Evolutionary conservation across 2,329 filamentous ascomycete species (phyloP), one percentile per base, ranked within the genome.

Genomic region (Diplodia mutila): DNA sequence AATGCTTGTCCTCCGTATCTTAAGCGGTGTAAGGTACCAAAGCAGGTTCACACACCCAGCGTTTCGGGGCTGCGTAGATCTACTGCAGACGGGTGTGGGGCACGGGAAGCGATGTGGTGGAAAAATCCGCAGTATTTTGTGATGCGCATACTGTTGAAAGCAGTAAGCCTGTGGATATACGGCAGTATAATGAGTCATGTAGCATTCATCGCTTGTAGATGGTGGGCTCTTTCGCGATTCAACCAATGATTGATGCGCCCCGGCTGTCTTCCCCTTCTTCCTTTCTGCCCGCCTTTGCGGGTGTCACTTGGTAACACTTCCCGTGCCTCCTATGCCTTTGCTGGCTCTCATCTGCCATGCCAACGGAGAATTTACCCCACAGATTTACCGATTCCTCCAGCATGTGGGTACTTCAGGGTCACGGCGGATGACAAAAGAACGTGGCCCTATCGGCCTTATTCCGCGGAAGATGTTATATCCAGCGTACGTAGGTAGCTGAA

Each of bases 1-100:
- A 14, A 21, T n/a, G 9, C 57, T 49, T 16, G 39, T 25, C 57
- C 25, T 61, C 25, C 57, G 57, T 23, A 32, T 42, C 46, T 18
- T 7, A 29, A 61, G 57, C 57, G 57, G 57, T 46, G 42, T 48
- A 61, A 48, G 23, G 55, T 46, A 37, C 23, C 23, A 59, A 59
- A 29, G 55, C 42, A 61, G 29, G 8, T 42, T 34, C 34, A 61
- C 39, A 23, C 57, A 16, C 8, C 57, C 53, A 21, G 7, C 34
- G 53, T 21, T 55, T 55, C 18, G 53, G 53, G 16, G 18, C 32
- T 9, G 7, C 11, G 53, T 27, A 12, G 53, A 55, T 55, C 53
- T 37, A 46, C n/a, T 46, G n/a, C n/a, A 46, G 42, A 21, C 42
- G 42, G 42, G 14, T 21, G 42, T 21, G 42, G 42, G 42, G 42